Evolutionary conservation across 306 rosid genomes (phyloP).

Genomic region (Malus sieversii): DNA sequence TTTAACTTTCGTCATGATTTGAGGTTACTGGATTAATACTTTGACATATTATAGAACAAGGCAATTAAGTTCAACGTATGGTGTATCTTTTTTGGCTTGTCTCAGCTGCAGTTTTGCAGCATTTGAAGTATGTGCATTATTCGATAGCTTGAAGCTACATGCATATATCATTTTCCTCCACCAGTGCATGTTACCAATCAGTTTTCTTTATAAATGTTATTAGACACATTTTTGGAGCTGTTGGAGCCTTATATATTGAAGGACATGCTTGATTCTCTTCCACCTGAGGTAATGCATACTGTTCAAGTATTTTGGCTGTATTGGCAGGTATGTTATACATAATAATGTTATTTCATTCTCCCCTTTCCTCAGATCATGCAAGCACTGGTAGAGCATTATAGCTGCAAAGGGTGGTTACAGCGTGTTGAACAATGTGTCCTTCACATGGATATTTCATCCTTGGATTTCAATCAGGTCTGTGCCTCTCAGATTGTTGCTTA

Average conservation of each 20-base stretch:
- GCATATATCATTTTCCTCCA: neutral
- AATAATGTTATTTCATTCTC: conserved; percentile 12
- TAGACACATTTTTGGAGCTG: conserved; percentile 95
- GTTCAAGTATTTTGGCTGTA: conserved; percentile 17
- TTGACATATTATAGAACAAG: conserved; percentile 7
- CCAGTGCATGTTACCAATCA: neutral
- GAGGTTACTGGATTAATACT: conserved; percentile 1
- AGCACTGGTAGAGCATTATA: conserved; percentile 91
- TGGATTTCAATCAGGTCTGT: conserved; percentile 93
- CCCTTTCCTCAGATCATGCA: conserved; percentile 72
- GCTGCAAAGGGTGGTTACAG: conserved; percentile 85
- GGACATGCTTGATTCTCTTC: conserved; percentile 97
- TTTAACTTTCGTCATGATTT: neutral
- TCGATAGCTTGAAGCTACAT: neutral
- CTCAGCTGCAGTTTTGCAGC: conserved; percentile 4
- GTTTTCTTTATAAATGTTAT: conserved; percentile 4
- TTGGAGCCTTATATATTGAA: conserved; percentile 91
- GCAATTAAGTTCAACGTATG: conserved; percentile 5
- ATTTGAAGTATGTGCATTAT: neutral
- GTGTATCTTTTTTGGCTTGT: neutral
- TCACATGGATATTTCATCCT: conserved; percentile 98
- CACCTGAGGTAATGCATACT: conserved; percentile 77
- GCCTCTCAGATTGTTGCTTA: conserved; percentile 19
- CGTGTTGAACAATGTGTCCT: conserved; percentile 96
- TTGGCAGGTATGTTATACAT: conserved; percentile 8